Evolutionary conservation across 805 yeast genomes (phyloP).

Genomic region (Candida sakaeoensis): DNA sequence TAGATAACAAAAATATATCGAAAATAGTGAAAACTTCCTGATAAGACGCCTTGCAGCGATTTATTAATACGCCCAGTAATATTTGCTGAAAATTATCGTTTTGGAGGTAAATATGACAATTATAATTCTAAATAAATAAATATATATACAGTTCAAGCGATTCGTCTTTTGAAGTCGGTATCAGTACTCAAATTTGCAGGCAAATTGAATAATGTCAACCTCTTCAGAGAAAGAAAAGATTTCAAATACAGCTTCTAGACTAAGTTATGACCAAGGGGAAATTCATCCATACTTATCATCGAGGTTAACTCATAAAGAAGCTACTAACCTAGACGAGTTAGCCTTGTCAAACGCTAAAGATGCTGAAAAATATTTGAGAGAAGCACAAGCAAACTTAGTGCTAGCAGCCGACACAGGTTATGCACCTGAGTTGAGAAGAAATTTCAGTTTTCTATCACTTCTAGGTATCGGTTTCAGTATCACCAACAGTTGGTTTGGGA

Average conservation of each 20-base stretch:
- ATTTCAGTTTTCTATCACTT: constrained; percentile 43
- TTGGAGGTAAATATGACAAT: too few species aligned
- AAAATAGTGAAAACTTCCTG: constrained; percentile 6
- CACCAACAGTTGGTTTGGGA: constrained; percentile 61
- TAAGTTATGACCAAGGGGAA: constrained; percentile 5
- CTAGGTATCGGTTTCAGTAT: constrained; percentile 59
- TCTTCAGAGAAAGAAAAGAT: background rate
- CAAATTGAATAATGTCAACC: background rate
- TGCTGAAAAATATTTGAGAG: constrained; percentile 11
- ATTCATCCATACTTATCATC: constrained; percentile 1
- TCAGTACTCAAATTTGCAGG: background rate
- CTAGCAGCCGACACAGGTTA: constrained; percentile 29
- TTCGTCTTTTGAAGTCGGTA: background rate
- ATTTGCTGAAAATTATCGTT: background rate
- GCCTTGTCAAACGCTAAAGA: constrained; percentile 6
- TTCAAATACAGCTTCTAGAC: background rate
- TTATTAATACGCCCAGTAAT: constrained; percentile 1
- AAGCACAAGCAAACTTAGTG: constrained; percentile 20
- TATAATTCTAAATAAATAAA: too few species aligned
- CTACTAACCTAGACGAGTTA: constrained; percentile 5
- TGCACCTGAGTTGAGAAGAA: constrained; percentile 22
- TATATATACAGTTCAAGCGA: background rate
- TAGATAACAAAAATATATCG: constrained; percentile 2
- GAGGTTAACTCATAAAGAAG: constrained; percentile 4
- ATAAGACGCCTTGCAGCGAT: background rate